phyloP scores from a whole-genome alignment of 1,284 basidiomycete species.

The Laetiporus sulphureus region DNA sequence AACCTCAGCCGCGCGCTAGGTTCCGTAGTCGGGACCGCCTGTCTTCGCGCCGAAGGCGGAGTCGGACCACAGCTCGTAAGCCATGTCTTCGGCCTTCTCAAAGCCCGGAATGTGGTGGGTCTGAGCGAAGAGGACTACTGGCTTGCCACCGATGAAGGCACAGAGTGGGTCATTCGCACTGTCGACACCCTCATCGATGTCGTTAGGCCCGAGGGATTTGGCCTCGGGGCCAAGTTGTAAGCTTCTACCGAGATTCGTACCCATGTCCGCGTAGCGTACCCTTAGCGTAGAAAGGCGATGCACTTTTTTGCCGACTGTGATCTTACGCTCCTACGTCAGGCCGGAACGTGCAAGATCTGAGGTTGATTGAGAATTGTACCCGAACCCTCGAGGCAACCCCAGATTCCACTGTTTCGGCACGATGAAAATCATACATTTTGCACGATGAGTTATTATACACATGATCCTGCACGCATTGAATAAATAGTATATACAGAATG shows the following conservation, averaged over 20 bases:
- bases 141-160: slow-evolving; percentile 86
- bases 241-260: slow-evolving; percentile 7
- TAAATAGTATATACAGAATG: background rate
- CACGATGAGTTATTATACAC: slow-evolving; percentile 6
- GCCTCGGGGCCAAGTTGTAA: slow-evolving; percentile 54
- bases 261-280: background rate
- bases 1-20: slow-evolving; percentile 85
- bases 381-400: slow-evolving; percentile 2
- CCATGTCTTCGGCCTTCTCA: slow-evolving; percentile 92
- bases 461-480: slow-evolving; percentile 6
- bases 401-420: slow-evolving; percentile 5
- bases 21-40: slow-evolving; percentile 87
- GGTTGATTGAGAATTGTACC: background rate
- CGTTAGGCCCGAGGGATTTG: slow-evolving; percentile 43
- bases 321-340: background rate
- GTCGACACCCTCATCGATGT: slow-evolving; percentile 79
- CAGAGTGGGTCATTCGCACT: slow-evolving; percentile 85
- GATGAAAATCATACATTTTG: slow-evolving; percentile 1
- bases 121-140: slow-evolving; percentile 76
- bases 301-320: slow-evolving; percentile 1
- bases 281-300: too few relatives aligned
- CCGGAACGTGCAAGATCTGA: too few relatives aligned
- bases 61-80: slow-evolving; percentile 89
- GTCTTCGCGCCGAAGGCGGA: slow-evolving; percentile 81
- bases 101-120: slow-evolving; percentile 58